Evolutionary conservation across 192 early-diverging fungal genomes (phyloP).

Genomic region (Backusella mclennaniae): DNA sequence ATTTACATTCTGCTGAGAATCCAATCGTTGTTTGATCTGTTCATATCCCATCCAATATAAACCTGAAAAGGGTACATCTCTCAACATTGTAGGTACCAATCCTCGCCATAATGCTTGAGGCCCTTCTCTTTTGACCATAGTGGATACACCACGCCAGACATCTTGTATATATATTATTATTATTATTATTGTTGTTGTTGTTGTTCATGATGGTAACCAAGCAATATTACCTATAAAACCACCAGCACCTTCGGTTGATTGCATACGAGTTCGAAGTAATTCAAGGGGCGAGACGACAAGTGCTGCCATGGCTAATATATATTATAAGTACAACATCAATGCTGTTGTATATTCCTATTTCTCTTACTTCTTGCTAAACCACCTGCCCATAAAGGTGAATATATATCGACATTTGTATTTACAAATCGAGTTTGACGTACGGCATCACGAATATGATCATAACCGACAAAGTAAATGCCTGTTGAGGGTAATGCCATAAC

Average conservation of each 20-base stretch:
- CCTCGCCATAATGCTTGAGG: slow-evolving; percentile 79
- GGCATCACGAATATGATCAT: slow-evolving; percentile 78
- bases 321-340: neutral
- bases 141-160: slow-evolving; percentile 56
- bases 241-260: slow-evolving; percentile 63
- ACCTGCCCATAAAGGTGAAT: slow-evolving; percentile 75
- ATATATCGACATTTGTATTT: slow-evolving; percentile 45
- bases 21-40: slow-evolving; percentile 53
- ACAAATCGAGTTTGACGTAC: slow-evolving; percentile 25
- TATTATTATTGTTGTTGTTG: neutral
- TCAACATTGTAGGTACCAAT: slow-evolving; percentile 85
- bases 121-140: slow-evolving; percentile 62
- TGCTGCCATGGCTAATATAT: slow-evolving; percentile 62
- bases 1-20: slow-evolving; percentile 4
- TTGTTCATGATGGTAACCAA: neutral
- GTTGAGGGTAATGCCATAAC: slow-evolving; percentile 90
- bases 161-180: neutral
- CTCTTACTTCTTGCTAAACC: slow-evolving; percentile 67
- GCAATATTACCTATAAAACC: slow-evolving; percentile 40
- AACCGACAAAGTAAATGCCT: slow-evolving; percentile 93
- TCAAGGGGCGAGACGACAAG: slow-evolving; percentile 89
- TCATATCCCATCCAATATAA: slow-evolving; percentile 96
- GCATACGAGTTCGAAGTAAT: slow-evolving; percentile 89
- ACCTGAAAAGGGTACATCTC: slow-evolving; percentile 94
- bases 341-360: neutral